Conservation (phyloP, 768 basidiomycete genomes). For the Lactifluus volemus region DNA sequence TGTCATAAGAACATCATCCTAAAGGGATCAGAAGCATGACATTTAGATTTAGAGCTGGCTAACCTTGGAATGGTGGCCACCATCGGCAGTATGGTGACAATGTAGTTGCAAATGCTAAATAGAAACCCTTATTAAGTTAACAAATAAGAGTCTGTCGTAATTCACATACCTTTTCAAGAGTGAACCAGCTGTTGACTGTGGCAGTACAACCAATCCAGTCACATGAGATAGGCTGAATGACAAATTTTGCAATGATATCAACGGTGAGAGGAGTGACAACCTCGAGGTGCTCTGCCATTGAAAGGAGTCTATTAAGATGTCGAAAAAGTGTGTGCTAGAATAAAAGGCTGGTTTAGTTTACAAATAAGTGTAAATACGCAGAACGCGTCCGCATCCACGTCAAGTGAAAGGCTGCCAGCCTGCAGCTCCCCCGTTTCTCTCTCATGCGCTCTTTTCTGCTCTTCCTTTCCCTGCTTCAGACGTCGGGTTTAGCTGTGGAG, state of each 20-base stretch:
- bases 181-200: constrained; percentile 5
- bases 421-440: background rate
- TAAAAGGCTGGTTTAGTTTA: background rate
- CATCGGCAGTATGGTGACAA: background rate
- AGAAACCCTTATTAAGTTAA: background rate
- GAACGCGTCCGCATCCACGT: background rate
- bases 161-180: constrained; percentile 7
- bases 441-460: constrained; percentile 4
- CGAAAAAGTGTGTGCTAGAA: no score
- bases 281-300: background rate
- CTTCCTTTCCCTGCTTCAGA: background rate
- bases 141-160: background rate
- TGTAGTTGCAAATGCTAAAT: constrained; percentile 2
- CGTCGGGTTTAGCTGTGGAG: constrained; percentile 10
- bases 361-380: constrained; percentile 5
- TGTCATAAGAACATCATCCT: background rate
- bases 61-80: background rate
- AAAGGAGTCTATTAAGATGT: no score
- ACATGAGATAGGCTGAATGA: constrained; percentile 9
- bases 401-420: background rate
- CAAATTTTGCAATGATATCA: constrained; percentile 19
- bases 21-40: background rate
- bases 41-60: background rate
- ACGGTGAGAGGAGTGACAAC: background rate
- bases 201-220: constrained; percentile 4